A percentile compares a stretch with the other conserved stretches of the same genome.
Evolutionary conservation across 2,329 filamentous ascomycete species (phyloP).

Genomic region (Colletotrichum sp.): DNA sequence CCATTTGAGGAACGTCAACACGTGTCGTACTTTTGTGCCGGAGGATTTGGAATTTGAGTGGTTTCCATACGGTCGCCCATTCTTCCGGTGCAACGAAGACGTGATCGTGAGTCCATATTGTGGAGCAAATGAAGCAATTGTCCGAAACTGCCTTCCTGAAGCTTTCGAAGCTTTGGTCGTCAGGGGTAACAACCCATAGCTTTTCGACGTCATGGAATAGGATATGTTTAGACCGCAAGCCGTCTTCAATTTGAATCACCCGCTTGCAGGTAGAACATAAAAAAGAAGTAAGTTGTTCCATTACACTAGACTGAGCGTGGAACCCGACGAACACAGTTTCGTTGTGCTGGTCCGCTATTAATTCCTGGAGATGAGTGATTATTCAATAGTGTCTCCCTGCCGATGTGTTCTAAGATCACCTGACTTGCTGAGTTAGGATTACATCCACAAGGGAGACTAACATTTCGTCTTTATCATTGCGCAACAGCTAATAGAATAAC

Average conservation of each 20-base stretch:
- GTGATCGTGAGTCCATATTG: background rate
- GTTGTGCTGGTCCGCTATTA: background rate
- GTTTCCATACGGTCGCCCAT: background rate
- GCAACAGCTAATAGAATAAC: rapidly evolving
- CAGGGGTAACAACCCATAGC: background rate
- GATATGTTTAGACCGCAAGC: background rate
- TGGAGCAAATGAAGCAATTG: background rate
- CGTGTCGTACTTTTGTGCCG: background rate
- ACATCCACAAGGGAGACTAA: background rate
- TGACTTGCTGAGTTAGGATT: background rate
- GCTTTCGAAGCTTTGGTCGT: background rate
- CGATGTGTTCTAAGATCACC: background rate
- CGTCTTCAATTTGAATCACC: background rate
- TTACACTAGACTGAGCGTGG: background rate
- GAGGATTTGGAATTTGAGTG: background rate
- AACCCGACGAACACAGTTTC: background rate
- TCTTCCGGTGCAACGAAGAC: background rate
- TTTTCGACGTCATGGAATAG: background rate
- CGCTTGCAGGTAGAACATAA: background rate
- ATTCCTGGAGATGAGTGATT: background rate
- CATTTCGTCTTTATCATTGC: background rate
- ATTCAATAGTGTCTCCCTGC: background rate
- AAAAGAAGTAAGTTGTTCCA: background rate
- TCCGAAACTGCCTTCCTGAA: background rate
- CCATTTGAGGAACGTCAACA: background rate